Conservation (phyloP, 257 asterid species). For the Gardenia jasminoides region DNA sequence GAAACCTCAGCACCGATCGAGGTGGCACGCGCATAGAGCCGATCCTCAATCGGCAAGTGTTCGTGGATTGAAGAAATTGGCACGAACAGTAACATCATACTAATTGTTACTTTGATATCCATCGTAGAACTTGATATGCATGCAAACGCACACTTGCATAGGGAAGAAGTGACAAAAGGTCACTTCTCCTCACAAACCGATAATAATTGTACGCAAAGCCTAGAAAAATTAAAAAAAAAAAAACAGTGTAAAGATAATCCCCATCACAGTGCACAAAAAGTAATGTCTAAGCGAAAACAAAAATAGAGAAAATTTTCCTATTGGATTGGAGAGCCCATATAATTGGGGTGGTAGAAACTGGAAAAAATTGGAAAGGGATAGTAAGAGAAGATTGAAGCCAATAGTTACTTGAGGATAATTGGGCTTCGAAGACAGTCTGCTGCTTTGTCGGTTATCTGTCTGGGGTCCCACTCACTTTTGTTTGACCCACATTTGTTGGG, state of each 20-base stretch:
- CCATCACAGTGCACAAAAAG: neutral
- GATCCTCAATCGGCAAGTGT: too few species aligned
- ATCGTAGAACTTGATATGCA: neutral
- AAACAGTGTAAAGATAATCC: neutral
- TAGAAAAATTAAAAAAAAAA: too few species aligned
- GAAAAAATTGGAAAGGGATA: neutral
- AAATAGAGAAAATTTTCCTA: conserved; percentile 1
- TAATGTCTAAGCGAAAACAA: neutral
- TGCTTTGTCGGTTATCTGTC: conserved; percentile 49
- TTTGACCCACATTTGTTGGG: conserved; percentile 41
- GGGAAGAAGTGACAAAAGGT: neutral
- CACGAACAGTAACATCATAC: too few species aligned
- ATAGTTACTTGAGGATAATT: neutral
- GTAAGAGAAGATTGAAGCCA: neutral
- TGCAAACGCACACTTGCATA: too few species aligned
- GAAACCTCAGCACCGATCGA: too few species aligned
- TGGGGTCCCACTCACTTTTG: conserved; percentile 35
- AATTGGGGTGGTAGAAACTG: conserved; percentile 7
- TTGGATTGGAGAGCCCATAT: neutral
- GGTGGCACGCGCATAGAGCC: too few species aligned
- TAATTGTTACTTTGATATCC: neutral
- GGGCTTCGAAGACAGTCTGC: conserved; percentile 31
- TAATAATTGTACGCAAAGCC: neutral
- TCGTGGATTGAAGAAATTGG: too few species aligned
- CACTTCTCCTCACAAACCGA: neutral